Conservation (phyloP, 1,284 basidiomycete genomes). For the Anthracocystis walkeri region DNA sequence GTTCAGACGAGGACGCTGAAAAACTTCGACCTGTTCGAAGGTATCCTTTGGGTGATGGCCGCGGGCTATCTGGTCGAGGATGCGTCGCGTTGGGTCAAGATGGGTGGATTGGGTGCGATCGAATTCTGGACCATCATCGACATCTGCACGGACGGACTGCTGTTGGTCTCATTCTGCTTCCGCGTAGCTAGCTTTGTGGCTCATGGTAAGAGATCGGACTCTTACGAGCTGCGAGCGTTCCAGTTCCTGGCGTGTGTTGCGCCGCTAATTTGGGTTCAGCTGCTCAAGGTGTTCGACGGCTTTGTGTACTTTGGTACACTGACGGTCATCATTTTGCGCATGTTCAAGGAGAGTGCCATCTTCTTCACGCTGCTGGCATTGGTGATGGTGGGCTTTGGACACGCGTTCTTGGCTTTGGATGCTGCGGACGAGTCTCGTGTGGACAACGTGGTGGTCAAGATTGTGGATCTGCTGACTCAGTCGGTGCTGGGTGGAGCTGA, state of each 20-base stretch:
- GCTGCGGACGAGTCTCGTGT: constrained; percentile 82
- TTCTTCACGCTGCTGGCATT: constrained; percentile 77
- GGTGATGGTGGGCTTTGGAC: constrained; percentile 84
- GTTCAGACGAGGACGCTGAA: constrained; percentile 53
- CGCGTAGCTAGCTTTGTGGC: constrained; percentile 53
- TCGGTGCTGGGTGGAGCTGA: constrained; percentile 75
- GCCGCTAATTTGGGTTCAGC: constrained; percentile 62
- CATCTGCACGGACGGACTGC: constrained; percentile 52
- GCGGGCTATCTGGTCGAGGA: constrained; percentile 62
- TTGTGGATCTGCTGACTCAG: constrained; percentile 82
- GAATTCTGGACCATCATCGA: constrained; percentile 63
- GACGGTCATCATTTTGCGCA: constrained; percentile 72
- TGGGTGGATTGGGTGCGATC: constrained; percentile 56
- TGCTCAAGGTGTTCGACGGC: constrained; percentile 57
- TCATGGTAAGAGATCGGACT: constrained; percentile 29
- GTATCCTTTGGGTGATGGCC: constrained; percentile 55
- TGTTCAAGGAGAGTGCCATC: constrained; percentile 86
- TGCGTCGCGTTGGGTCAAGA: constrained; percentile 58
- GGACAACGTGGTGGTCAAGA: constrained; percentile 73
- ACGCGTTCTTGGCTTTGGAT: constrained; percentile 88
- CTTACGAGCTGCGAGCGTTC: constrained; percentile 58
- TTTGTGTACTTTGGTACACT: constrained; percentile 73
- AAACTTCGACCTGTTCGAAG: constrained; percentile 51
- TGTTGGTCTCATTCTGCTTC: constrained; percentile 50
- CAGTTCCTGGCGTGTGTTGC: constrained; percentile 61